A percentile compares a stretch with the other conserved stretches of the same genome.
These are phyloP conservation scores for Colletotrichum musicola DNA, from an alignment of 2,329 filamentous ascomycete species.

Conservation along the genomic window DNA sequence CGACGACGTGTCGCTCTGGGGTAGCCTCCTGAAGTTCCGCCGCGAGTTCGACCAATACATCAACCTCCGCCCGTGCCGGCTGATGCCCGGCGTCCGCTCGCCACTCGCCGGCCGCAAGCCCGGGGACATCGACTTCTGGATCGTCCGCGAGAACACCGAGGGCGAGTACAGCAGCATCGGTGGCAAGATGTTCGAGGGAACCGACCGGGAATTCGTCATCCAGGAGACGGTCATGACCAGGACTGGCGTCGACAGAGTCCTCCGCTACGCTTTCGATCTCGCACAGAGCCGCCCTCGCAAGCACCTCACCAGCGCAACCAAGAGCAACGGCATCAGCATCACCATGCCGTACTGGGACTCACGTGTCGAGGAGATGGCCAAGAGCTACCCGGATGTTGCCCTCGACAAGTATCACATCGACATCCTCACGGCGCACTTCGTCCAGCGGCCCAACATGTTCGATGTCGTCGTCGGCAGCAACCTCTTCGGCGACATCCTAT, in stretches of 20 bases:
- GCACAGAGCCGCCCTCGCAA: slow-evolving; percentile 69
- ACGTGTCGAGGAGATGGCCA: slow-evolving; percentile 65
- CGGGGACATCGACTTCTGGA: slow-evolving; percentile 74
- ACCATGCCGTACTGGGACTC: slow-evolving; percentile 79
- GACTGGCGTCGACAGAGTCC: slow-evolving; percentile 68
- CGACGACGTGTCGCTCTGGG: slow-evolving; percentile 76
- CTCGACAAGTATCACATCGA: slow-evolving; percentile 77
- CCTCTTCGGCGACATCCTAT: slow-evolving; percentile 75
- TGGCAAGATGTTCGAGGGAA: slow-evolving; percentile 69
- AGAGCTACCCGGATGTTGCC: slow-evolving; percentile 70
- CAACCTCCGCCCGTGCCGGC: slow-evolving; percentile 73
- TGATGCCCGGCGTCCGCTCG: slow-evolving; percentile 70
- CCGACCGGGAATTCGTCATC: slow-evolving; percentile 71
- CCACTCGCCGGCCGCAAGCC: slow-evolving; percentile 64
- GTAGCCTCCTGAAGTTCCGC: slow-evolving; percentile 73
- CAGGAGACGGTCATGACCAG: slow-evolving; percentile 75
- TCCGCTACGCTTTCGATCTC: slow-evolving; percentile 73
- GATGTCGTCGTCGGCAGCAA: slow-evolving; percentile 76
- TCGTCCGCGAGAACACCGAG: slow-evolving; percentile 75
- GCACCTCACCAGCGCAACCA: slow-evolving; percentile 72
- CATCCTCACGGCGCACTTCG: slow-evolving; percentile 75
- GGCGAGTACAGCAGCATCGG: slow-evolving; percentile 76
- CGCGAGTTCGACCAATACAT: slow-evolving; percentile 75
- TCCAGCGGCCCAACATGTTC: slow-evolving; percentile 68
- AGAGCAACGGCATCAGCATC: slow-evolving; percentile 75